Evolutionary conservation across 2,329 filamentous ascomycete species (phyloP).

Genomic region (Colletotrichum camelliae): DNA sequence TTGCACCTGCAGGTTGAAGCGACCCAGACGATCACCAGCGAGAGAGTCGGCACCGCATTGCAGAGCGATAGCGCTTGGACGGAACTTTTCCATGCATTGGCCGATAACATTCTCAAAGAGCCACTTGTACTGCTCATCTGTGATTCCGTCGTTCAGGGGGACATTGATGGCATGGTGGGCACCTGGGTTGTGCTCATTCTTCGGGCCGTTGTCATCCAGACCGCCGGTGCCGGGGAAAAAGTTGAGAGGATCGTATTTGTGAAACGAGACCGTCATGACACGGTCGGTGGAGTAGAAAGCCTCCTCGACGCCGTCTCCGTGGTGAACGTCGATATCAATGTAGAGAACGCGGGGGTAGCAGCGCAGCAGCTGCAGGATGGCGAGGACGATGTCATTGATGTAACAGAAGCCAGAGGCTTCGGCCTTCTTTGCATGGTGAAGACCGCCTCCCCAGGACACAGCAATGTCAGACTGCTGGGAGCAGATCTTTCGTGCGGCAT

Average conservation of each 20-base stretch:
- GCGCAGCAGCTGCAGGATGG: constrained; percentile 85
- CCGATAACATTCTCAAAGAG: constrained; percentile 86
- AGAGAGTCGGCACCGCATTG: constrained; percentile 96
- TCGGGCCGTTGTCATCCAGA: constrained; percentile 83
- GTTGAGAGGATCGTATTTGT: constrained; percentile 85
- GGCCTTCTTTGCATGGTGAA: constrained; percentile 94
- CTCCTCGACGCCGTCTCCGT: constrained; percentile 90
- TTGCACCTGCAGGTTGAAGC: constrained; percentile 96
- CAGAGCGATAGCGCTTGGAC: constrained; percentile 88
- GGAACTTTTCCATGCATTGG: constrained; percentile 80
- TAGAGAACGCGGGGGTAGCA: constrained; percentile 87
- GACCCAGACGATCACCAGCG: constrained; percentile 89
- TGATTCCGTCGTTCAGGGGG: constrained; percentile 88
- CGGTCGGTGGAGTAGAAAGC: constrained; percentile 89
- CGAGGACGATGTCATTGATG: constrained; percentile 97
- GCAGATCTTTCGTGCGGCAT: constrained; percentile 88
- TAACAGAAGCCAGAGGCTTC: constrained; percentile 98
- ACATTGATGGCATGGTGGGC: constrained; percentile 92
- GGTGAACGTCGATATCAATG: constrained; percentile 93
- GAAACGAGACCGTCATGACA: constrained; percentile 92
- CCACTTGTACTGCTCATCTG: constrained; percentile 84
- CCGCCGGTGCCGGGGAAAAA: constrained; percentile 95
- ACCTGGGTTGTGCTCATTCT: constrained; percentile 82
- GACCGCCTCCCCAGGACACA: constrained; percentile 95
- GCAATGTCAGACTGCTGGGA: constrained; percentile 91